Base-by-base conservation (phyloP, 306 rosid genomes). In the Vicia villosa region DNA sequence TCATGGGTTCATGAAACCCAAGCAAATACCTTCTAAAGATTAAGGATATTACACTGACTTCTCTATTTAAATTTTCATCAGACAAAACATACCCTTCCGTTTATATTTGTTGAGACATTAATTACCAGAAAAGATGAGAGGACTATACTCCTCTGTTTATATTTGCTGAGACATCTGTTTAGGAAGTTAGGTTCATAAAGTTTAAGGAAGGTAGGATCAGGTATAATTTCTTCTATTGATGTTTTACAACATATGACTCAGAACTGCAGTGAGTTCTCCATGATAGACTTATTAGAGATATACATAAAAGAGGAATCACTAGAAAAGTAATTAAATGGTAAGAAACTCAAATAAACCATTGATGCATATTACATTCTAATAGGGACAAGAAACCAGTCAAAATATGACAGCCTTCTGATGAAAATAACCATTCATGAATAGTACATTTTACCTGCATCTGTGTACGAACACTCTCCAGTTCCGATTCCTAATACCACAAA, bases 391-490 rank as follows among this genome's bases (percentile, higher is more conserved):
- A 34, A 72, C 15, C 21, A 40, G 30, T 67, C 14, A 78, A 47
- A 49, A n/a, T 26, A 56, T 26, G 17, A 26, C 11, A 26, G 37
- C 19, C 36, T 6, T 56, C 2, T 26, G n/a, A 2, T 15, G 11
- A 54, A 77, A 66, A 42, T 26, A 74, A 66, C 52, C 17, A 49
- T 61, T 66, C 21, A 42, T 61, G 46, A 41, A 30, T 41, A 74
- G 69, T 28, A 51, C 46, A 66, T 30, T 59, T 9, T 85, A 93
- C 98, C 96, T 86, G 98, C 96, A 88, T 87, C 75, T 90, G 98
- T 12, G 96, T 88, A 52, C 88, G 88, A 74, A 93, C 73, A 42
- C 82, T 84, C 81, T 90, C 98, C 80, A 90, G 81, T 71, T 90
- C 97, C 3, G 97, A 86, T 79, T 90, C 98, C 98, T 93, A 77